Evolutionary conservation across 2,329 filamentous ascomycete species (phyloP), one percentile per base, ranked within the genome.

Genomic region (Fusarium cyanostomum): DNA sequence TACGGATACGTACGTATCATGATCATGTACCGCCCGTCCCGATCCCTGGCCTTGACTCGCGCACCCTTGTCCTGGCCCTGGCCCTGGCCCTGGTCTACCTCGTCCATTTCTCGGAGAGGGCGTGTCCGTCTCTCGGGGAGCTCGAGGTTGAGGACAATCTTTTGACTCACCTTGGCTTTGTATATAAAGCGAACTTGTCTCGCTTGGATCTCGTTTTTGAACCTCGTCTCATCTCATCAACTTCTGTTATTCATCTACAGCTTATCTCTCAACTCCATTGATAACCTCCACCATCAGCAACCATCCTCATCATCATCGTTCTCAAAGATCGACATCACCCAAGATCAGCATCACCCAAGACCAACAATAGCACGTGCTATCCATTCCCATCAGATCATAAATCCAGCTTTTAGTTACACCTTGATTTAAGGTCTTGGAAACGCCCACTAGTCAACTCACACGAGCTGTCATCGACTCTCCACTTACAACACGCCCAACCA

Each of bases 1-100:
- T n/a, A n/a, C n/a, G n/a, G n/a, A n/a, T n/a, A 30, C 27, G 27
- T 37, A 16, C 15, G 34, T 33, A 56, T 41, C 49, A 55, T 55
- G 44, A 59, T 45, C 35, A 57, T 54, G 38, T 68, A 52, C 66
- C 62, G 60, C 52, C 63, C 61, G 48, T 67, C 61, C 63, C 64
- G 55, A 65, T 66, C 58, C 60, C 53, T 49, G 59, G 38, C 31
- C 46, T 53, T 52, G 34, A 55, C 55, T 62, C 43, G 56, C 44
- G 53, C n/a, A 41, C 44, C 26, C 15, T 35, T 31, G 26, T 21
- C 52, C 34, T n/a, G n/a, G n/a, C n/a, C n/a, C n/a, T n/a, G n/a
- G n/a, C n/a, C n/a, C n/a, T n/a, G n/a, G n/a, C n/a, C 30, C 33
- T 27, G 13, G 10, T 24, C 5, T 13, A 12, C 39, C 30, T 46